Evolutionary conservation across 257 asterid genomes (phyloP).

Genomic region (Gentiana macrophylla): DNA sequence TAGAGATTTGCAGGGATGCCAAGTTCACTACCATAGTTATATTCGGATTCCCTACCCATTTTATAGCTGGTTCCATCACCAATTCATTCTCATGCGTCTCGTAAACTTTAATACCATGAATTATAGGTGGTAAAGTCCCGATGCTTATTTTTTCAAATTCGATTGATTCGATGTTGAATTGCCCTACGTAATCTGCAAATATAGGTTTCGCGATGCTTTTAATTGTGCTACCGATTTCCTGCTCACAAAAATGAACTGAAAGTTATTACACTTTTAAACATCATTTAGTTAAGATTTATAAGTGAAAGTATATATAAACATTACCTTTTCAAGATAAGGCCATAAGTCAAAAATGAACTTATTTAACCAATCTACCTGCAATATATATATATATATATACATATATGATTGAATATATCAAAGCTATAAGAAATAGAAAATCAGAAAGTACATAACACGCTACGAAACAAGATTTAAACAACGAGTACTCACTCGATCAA

Average conservation of each 20-base stretch:
- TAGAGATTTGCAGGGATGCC: constrained; percentile 25
- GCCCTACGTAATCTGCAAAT: constrained; percentile 50
- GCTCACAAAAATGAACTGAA: constrained; percentile 13
- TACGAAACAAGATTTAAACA: not conserved
- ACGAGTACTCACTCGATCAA: constrained; percentile 45
- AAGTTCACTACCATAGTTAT: constrained; percentile 34
- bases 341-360: constrained; percentile 38
- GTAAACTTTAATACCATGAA: constrained; percentile 60
- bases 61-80: constrained; percentile 51
- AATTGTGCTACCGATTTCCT: constrained; percentile 61
- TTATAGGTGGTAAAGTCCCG: constrained; percentile 59
- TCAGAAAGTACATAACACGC: not conserved
- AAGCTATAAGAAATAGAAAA: not conserved
- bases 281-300: not conserved
- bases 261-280: not conserved
- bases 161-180: constrained; percentile 41
- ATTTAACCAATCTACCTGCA: constrained; percentile 84
- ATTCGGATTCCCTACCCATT: constrained; percentile 77
- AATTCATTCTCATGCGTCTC: constrained; percentile 63
- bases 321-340: constrained; percentile 81
- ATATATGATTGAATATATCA: not conserved
- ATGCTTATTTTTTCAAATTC: constrained; percentile 48
- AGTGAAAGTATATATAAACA: not conserved
- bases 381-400: too few species aligned
- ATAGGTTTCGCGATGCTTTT: constrained; percentile 37